Evolutionary conservation across 2,329 filamentous ascomycete species (phyloP).

Genomic region (Aspergillus oerlinghausenensis): DNA sequence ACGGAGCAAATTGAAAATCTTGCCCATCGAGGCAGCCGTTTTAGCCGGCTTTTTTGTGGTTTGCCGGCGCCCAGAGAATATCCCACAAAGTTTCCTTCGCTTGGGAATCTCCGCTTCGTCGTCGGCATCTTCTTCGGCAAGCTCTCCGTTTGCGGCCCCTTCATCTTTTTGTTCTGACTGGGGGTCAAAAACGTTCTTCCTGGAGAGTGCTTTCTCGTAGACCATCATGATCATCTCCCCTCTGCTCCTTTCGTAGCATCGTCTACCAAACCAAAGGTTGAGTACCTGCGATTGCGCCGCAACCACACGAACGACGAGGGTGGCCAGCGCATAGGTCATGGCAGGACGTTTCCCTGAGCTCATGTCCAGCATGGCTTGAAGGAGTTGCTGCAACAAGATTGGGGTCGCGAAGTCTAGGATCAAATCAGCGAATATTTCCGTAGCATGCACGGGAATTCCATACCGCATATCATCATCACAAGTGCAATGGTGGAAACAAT

Average conservation of each 20-base stretch:
- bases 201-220: conserved; percentile 69
- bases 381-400: conserved; percentile 66
- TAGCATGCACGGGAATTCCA: conserved; percentile 10
- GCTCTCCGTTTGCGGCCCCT: conserved; percentile 6
- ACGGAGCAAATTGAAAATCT: conserved; percentile 83
- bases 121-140: conserved; percentile 4
- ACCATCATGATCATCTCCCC: conserved; percentile 84
- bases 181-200: conserved; percentile 53
- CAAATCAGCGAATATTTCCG: conserved; percentile 14
- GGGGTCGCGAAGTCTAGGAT: conserved; percentile 55
- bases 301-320: conserved; percentile 57
- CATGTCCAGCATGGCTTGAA: conserved; percentile 60
- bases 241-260: conserved; percentile 76
- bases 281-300: conserved; percentile 64
- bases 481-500: conserved; percentile 63
- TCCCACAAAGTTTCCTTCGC: conserved; percentile 21
- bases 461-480: conserved; percentile 56
- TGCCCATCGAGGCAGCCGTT: conserved; percentile 74
- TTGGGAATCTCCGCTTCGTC: conserved; percentile 15
- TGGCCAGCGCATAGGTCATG: conserved; percentile 61
- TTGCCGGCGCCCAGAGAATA: conserved; percentile 20
- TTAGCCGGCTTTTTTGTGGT: conserved; percentile 33
- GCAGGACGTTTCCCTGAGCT: conserved; percentile 51
- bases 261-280: conserved; percentile 74
- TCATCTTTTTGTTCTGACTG: conserved; percentile 28